Evolutionary conservation across 352 stramenopile species (phyloP).

Genomic region (Pythium periplocum): DNA sequence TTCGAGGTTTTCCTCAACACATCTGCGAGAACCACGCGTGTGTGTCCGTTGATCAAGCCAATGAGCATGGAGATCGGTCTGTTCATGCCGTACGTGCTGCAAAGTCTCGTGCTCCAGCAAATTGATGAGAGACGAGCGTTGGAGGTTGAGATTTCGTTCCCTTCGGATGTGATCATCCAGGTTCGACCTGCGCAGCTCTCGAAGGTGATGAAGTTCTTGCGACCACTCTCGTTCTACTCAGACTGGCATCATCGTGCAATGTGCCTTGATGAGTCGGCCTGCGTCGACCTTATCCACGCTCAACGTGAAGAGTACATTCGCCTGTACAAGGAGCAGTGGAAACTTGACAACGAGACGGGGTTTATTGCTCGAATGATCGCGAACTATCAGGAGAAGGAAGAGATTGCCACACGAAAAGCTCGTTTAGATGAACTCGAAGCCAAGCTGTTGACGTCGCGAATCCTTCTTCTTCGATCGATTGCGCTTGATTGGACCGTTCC

Average conservation of each 20-base stretch:
- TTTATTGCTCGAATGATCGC: slow-evolving; percentile 34
- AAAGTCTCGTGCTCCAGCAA: slow-evolving; percentile 49
- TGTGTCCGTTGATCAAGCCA: slow-evolving; percentile 43
- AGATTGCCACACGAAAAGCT: slow-evolving; percentile 27
- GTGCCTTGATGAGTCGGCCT: slow-evolving; percentile 57
- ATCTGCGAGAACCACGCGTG: slow-evolving; percentile 18
- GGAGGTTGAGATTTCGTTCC: slow-evolving; percentile 50
- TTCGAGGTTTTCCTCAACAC: slow-evolving; percentile 72
- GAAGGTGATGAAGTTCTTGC: slow-evolving; percentile 50
- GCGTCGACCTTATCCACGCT: slow-evolving; percentile 38
- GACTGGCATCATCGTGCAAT: slow-evolving; percentile 60
- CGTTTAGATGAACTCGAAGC: slow-evolving; percentile 50
- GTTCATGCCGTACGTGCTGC: slow-evolving; percentile 60
- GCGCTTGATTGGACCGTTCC: slow-evolving; percentile 66
- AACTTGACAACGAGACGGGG: slow-evolving; percentile 42
- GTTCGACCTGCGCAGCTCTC: slow-evolving; percentile 61
- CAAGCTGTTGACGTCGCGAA: slow-evolving; percentile 44
- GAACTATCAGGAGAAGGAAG: slow-evolving; percentile 37
- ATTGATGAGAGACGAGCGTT: slow-evolving; percentile 32
- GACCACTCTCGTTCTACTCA: slow-evolving; percentile 54
- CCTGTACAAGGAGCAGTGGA: slow-evolving; percentile 53
- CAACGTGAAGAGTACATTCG: slow-evolving; percentile 55
- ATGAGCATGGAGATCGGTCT: slow-evolving; percentile 53
- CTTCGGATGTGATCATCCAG: slow-evolving; percentile 32
- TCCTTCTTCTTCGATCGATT: slow-evolving; percentile 57